Conservation (phyloP, 306 rosid genomes). For the Fragaria vesca region DNA sequence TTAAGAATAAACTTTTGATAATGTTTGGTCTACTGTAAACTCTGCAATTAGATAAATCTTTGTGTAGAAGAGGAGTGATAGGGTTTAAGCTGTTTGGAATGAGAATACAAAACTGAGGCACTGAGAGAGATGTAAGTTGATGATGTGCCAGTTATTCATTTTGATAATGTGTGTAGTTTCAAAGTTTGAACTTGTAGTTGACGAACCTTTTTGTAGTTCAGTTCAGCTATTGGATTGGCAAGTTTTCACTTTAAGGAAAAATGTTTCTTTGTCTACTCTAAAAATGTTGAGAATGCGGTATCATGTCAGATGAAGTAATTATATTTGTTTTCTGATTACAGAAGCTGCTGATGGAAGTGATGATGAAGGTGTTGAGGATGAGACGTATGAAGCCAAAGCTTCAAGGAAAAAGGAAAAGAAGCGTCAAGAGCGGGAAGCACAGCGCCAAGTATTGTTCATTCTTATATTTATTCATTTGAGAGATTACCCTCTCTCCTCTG, state of each 20-base stretch:
- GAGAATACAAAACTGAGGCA: background rate
- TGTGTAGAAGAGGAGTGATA: background rate
- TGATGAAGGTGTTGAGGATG: conserved; percentile 56
- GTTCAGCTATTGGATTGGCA: conserved; percentile 2
- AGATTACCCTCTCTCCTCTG: background rate
- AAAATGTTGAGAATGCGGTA: conserved; percentile 12
- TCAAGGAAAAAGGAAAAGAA: conserved; percentile 72
- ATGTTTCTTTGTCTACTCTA: background rate
- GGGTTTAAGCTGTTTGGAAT: background rate
- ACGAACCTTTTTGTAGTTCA: background rate
- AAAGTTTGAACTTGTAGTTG: background rate
- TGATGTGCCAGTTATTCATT: background rate
- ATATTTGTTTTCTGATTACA: conserved; percentile 19
- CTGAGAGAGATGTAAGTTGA: background rate
- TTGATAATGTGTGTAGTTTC: background rate
- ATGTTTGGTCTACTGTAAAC: background rate
- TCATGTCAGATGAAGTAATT: conserved; percentile 16
- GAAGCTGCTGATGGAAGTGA: conserved; percentile 77
- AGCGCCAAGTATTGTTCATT: conserved; percentile 56
- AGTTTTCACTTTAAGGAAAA: background rate
- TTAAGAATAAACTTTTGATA: background rate
- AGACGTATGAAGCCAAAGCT: conserved; percentile 53
- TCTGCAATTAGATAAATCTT: background rate
- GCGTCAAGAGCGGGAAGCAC: conserved; percentile 89
- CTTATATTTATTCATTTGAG: background rate